A percentile compares a stretch with the other conserved stretches of the same genome.
phyloP scores from a whole-genome alignment of 495 filamentous ascomycete genomes.

The Penicillium roqueforti region DNA sequence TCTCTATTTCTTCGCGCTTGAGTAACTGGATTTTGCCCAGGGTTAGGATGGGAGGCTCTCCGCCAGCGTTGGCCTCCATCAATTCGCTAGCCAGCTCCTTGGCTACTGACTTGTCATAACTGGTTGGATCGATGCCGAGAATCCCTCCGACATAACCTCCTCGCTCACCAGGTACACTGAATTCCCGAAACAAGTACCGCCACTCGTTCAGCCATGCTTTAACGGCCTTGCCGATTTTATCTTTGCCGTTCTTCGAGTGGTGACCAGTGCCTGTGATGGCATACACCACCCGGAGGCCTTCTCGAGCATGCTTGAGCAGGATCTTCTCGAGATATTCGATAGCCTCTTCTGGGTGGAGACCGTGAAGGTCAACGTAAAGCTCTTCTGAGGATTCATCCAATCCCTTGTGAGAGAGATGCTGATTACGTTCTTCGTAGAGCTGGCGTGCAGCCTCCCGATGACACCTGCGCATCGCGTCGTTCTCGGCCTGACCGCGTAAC shows the following conservation, averaged over 20 bases:
- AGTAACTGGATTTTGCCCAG: constrained; percentile 49
- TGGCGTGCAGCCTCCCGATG: constrained; percentile 90
- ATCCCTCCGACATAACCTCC: constrained; percentile 81
- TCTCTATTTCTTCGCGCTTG: constrained; percentile 43
- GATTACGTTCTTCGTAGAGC: constrained; percentile 93
- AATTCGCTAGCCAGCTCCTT: constrained; percentile 26
- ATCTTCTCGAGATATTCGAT: constrained; percentile 89
- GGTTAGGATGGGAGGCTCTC: constrained; percentile 25
- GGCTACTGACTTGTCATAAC: constrained; percentile 67
- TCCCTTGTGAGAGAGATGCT: constrained; percentile 48
- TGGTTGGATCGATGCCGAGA: constrained; percentile 85
- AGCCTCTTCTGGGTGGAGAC: constrained; percentile 94
- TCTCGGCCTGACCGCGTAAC: constrained; percentile 91
- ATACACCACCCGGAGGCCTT: constrained; percentile 74
- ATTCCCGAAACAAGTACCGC: constrained; percentile 94
- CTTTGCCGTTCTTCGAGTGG: constrained; percentile 97
- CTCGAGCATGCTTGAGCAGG: constrained; percentile 69
- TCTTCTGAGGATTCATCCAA: constrained; percentile 54
- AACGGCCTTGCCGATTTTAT: constrained; percentile 95
- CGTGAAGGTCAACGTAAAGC: constrained; percentile 93
- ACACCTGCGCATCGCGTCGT: constrained; percentile 93
- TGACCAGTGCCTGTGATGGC: constrained; percentile 96
- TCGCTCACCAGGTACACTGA: constrained; percentile 87
- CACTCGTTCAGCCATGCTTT: constrained; percentile 89
- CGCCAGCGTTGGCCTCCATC: constrained; percentile 18